Conservation (phyloP, 179 eudicot genomes). For the Spergularia azorica region DNA sequence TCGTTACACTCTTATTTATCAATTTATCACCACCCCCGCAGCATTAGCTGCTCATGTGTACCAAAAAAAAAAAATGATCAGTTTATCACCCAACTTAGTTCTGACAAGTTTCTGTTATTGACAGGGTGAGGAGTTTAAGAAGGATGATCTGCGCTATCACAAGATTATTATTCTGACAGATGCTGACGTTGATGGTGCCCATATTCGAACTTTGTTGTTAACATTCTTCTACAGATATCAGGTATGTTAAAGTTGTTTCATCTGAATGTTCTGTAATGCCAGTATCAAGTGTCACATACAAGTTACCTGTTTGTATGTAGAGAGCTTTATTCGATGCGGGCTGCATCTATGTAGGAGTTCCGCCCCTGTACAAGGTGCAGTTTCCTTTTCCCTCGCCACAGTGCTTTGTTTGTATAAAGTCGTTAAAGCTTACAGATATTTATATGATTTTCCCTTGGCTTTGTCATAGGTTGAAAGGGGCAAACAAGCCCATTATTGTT, state of each 20-base stretch:
- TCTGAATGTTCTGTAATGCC: neutral
- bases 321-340: constrained; percentile 91
- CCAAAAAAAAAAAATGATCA: too few relatives aligned
- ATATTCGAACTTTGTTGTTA: constrained; percentile 78
- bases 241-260: constrained; percentile 41
- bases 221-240: constrained; percentile 97
- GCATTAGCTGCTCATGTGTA: too few relatives aligned
- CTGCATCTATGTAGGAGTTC: constrained; percentile 94
- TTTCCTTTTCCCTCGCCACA: constrained; percentile 17
- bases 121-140: constrained; percentile 95
- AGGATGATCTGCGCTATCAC: constrained; percentile 86
- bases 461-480: constrained; percentile 80
- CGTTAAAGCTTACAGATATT: too few relatives aligned
- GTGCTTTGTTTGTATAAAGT: too few relatives aligned
- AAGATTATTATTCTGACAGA: constrained; percentile 92
- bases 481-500: constrained; percentile 80
- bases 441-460: constrained; percentile 14
- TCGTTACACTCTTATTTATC: constrained; percentile 1
- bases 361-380: constrained; percentile 88
- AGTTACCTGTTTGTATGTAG: constrained; percentile 45
- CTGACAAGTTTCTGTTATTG: constrained; percentile 23
- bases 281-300: neutral
- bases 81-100: constrained; percentile 1
- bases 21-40: too few relatives aligned
- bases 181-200: constrained; percentile 99